Percentiles rank a stretch among this genome's conserved stretches.
Conservation (phyloP, 73 alveolate genomes). For the Durusdinium trenchii region DNA sequence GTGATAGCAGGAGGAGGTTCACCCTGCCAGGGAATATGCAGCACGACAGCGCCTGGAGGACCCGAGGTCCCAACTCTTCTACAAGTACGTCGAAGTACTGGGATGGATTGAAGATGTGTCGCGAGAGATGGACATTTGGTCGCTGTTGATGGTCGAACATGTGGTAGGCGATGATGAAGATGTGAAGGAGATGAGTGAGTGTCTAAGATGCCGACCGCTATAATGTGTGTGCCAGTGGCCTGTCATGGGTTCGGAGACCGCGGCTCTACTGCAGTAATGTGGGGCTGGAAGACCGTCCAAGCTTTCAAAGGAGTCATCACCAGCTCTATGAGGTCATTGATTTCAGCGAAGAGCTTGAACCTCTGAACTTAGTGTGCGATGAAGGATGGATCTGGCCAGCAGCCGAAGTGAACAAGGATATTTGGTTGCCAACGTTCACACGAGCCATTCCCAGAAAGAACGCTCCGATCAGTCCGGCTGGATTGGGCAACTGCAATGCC, state of each 20-base stretch:
- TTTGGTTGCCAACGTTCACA: background rate
- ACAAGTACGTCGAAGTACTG: background rate
- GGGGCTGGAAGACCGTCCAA: background rate
- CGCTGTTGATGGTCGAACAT: background rate
- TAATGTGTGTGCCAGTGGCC: background rate
- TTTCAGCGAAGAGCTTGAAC: background rate
- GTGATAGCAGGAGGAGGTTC: conserved; percentile 1
- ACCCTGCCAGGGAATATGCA: too few species aligned
- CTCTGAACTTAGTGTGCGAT: too few species aligned
- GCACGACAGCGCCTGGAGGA: too few species aligned
- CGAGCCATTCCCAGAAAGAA: background rate
- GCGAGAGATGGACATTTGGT: background rate
- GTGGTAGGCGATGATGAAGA: background rate
- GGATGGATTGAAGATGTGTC: background rate
- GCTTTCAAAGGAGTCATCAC: too few species aligned
- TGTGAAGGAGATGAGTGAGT: background rate
- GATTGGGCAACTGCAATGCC: background rate
- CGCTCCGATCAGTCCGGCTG: background rate
- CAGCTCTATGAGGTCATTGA: background rate
- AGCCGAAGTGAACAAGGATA: background rate
- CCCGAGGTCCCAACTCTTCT: background rate
- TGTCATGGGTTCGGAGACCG: background rate
- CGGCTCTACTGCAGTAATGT: background rate
- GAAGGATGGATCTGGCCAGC: background rate
- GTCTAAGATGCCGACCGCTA: background rate